Evolutionary conservation across 768 basidiomycete species (phyloP), one percentile per base, ranked within the genome.

Genomic region (Cubamyces sp.): DNA sequence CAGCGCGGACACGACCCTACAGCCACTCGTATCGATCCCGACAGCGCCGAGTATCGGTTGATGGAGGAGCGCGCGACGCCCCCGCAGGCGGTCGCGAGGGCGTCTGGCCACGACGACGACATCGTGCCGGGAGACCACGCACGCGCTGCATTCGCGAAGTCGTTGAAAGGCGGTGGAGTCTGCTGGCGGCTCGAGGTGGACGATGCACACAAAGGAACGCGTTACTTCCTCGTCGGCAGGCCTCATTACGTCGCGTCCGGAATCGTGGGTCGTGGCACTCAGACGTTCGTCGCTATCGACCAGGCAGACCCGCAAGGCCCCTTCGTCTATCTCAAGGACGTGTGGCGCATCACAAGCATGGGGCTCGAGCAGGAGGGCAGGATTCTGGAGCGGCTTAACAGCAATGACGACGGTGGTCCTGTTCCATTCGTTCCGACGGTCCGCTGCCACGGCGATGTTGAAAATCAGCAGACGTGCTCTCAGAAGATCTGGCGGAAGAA

Each of bases 311-410:
- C 43, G n/a, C 28, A 34, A 9, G 55, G 48, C 0, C 21, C 37
- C 19, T 58, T 58, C 18, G 57, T 58, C n/a, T 58, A 42, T 25
- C 37, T 58, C 19, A 51, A 58, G 57, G 57, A 58, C 21, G 26
- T n/a, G 11, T 62, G 61, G 61, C 43, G 61, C 6, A 43, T 62
- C 28, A 40, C 16, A 2, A 21, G 42, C 23, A 23, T 15, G 1
- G 47, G 49, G 3, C 19, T 43, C 19, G 52, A 56, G 43, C 30
- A 21, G 11, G 54, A 56, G 23, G 61, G 61, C 15, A 18, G 16
- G 3, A 50, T 55, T 8, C 47, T 62, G 15, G 21, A 4, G 37
- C 23, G 34, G 7, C 47, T 62, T 25, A 62, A 62, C 16, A 19
- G 42, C 18, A 18, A 30, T 26, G 26, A 19, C 9, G 34, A 34